Evolutionary conservation across 2,329 filamentous ascomycete species (phyloP), one percentile per base, ranked within the genome.

Genomic region (Escovopsis sp.): DNA sequence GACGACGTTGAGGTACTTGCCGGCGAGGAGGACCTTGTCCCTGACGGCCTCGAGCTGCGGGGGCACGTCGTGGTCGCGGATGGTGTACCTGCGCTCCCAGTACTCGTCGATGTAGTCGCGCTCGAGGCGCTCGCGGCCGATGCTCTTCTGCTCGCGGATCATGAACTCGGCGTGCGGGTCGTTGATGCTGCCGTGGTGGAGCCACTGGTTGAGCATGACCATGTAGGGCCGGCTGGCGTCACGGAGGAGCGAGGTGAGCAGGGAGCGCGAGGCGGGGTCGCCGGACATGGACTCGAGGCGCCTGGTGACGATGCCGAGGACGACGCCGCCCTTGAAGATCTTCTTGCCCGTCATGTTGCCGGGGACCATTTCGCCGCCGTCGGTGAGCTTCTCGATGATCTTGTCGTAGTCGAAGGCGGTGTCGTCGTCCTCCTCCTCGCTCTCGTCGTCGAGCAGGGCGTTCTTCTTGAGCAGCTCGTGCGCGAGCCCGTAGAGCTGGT

Each of bases 81-180:
- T 82, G 5, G 91, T 96, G 57, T 98, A 98, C 48, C 91, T 75
- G 55, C 94, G 86, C 59, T 98, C 91, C 91, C 91, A 98, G 60
- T 98, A 98, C 55, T 98, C 91, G 58, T 98, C 91, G 0, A 89
- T 98, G 55, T 96, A 98, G 59, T 98, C 91, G 56, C 94, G 81
- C 55, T 96, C 87, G 3, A 98, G 67, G 45, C 84, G 75, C 58
- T 96, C 91, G 34, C 91, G 76, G 44, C 82, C 81, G 52, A 98
- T 95, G 54, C 88, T 94, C 61, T 89, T 93, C 53, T 94, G 86
- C 59, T 96, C 91, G 56, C 93, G 93, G 55, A 98, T 80, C 41
- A 98, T 65, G 51, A 98, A 98, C 59, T 98, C 91, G 1, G 80
- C 76, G 58, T 96, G 89, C 0, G 88, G 86, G 57, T 98, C 91